Conservation (phyloP, 768 basidiomycete genomes). For the Pluteus cervinus region DNA sequence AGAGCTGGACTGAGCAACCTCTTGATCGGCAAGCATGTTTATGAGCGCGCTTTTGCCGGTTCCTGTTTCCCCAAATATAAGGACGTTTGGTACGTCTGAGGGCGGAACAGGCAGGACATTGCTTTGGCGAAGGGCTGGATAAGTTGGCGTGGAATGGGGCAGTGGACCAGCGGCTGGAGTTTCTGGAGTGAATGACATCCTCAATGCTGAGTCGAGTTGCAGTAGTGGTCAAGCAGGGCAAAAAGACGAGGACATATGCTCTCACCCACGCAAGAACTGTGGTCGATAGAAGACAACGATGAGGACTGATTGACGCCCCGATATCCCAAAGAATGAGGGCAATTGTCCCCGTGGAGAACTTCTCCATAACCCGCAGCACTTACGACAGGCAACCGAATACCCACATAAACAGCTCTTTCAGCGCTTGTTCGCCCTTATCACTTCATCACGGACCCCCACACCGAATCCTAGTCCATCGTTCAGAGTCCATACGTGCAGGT, state of each 20-base stretch:
- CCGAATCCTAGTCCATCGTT: too few species aligned
- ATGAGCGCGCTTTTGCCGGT: constrained; percentile 27
- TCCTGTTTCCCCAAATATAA: constrained; percentile 10
- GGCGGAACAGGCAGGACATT: not conserved
- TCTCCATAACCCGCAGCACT: too few species aligned
- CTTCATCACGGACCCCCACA: too few species aligned
- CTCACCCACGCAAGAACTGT: too few species aligned
- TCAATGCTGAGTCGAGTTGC: not conserved
- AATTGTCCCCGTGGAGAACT: too few species aligned
- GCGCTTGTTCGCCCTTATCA: too few species aligned
- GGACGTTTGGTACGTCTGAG: constrained; percentile 4
- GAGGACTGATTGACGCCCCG: too few species aligned
- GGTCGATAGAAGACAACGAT: too few species aligned
- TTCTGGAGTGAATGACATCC: not conserved
- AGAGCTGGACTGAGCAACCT: constrained; percentile 18
- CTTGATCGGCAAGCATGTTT: constrained; percentile 22
- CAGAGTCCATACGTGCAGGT: too few species aligned
- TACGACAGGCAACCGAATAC: too few species aligned
- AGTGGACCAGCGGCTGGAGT: not conserved
- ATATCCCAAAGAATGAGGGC: too few species aligned
- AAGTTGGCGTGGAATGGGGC: not conserved
- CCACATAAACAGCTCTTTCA: too few species aligned
- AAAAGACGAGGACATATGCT: not conserved
- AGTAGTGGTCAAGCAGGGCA: not conserved
- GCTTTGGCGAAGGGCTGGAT: not conserved